A percentile compares a stretch with the other conserved stretches of the same genome.
Conservation (phyloP, 495 filamentous ascomycete genomes). For the Aspergillus steynii region DNA sequence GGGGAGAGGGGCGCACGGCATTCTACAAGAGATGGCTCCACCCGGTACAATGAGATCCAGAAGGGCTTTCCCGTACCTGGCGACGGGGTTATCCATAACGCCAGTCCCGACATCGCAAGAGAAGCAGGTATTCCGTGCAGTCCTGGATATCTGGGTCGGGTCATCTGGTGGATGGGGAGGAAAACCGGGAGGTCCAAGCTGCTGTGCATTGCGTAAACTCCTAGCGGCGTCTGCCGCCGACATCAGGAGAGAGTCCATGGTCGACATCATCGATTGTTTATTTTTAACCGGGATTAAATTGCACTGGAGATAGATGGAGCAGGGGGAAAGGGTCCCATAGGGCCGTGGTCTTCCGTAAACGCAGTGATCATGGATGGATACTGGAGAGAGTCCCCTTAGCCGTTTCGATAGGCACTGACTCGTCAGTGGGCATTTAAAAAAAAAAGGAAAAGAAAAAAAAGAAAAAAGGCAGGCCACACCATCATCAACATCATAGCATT, state of each 20-base stretch:
- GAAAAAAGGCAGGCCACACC: background rate
- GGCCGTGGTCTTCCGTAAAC: background rate
- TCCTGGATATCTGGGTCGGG: background rate
- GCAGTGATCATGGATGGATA: background rate
- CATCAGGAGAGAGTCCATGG: background rate
- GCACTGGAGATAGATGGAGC: background rate
- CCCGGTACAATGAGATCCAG: background rate
- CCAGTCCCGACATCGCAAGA: slow-evolving; percentile 11
- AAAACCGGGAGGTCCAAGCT: slow-evolving; percentile 12
- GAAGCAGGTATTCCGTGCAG: background rate
- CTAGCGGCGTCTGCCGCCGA: background rate
- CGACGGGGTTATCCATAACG: slow-evolving; percentile 3
- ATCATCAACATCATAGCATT: background rate
- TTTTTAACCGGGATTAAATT: slow-evolving; percentile 11
- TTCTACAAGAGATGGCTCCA: slow-evolving; percentile 1
- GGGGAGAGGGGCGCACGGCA: background rate
- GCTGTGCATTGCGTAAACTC: slow-evolving; percentile 16
- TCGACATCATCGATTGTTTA: background rate
- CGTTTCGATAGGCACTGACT: background rate
- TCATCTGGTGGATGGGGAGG: background rate
- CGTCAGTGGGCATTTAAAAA: too few relatives aligned
- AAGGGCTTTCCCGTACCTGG: slow-evolving; percentile 2
- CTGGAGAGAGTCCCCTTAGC: background rate
- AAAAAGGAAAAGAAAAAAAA: background rate
- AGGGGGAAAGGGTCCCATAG: background rate